These are phyloP conservation scores for Catunica adiposa DNA, from an alignment of 2,329 filamentous ascomycete species.

Conservation along the genomic window DNA sequence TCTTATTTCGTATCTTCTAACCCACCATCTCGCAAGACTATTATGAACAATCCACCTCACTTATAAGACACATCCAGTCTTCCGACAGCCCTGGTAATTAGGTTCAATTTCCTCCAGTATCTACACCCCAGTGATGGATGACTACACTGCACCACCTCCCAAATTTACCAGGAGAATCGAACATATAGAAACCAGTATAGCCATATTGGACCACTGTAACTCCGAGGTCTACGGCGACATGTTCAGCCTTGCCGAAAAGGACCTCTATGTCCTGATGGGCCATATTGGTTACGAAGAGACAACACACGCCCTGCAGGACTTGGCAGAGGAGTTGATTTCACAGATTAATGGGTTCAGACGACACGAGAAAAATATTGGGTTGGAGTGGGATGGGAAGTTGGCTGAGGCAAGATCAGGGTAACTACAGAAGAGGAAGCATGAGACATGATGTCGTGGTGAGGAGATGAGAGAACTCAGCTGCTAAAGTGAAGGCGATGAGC, in stretches of 20 bases:
- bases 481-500: not conserved
- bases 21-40: too few relatives aligned
- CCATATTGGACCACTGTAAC: slow-evolving; percentile 11
- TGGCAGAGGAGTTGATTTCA: slow-evolving; percentile 11
- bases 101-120: slow-evolving; percentile 19
- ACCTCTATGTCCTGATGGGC: slow-evolving; percentile 6
- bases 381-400: slow-evolving; percentile 2
- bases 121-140: slow-evolving; percentile 21
- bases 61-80: not conserved
- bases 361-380: slow-evolving; percentile 4
- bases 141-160: slow-evolving; percentile 16
- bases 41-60: not conserved
- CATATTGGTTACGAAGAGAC: not conserved
- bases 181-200: slow-evolving; percentile 4
- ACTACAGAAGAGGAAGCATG: too few relatives aligned
- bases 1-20: too few relatives aligned
- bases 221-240: slow-evolving; percentile 13
- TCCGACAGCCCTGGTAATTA: slow-evolving; percentile 16
- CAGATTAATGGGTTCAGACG: slow-evolving; percentile 13
- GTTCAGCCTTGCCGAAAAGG: slow-evolving; percentile 7
- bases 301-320: not conserved
- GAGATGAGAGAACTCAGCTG: too few relatives aligned
- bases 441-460: not conserved
- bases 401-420: not conserved
- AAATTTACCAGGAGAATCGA: slow-evolving; percentile 13